A percentile compares a stretch with the other conserved stretches of the same genome.
Evolutionary conservation across 2,329 filamentous ascomycete genomes (phyloP).

Genomic region (Ophiognomonia clavigignenti-juglandacearum): DNA sequence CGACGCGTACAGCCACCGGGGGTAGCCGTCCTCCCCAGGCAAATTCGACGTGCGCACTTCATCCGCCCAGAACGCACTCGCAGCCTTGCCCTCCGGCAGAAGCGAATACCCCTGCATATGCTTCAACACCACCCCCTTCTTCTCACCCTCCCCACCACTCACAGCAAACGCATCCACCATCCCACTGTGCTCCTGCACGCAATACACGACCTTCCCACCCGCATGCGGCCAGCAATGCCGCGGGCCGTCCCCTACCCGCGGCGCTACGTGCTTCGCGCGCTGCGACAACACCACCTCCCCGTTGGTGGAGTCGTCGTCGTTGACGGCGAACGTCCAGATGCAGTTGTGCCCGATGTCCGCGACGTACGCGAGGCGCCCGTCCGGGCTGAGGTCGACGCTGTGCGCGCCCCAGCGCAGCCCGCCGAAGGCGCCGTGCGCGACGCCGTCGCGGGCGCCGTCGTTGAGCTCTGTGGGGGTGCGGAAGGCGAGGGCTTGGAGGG

Average conservation of each 20-base stretch:
- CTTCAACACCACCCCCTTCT: slow-evolving; percentile 9
- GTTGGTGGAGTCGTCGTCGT: neutral
- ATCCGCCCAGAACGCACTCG: slow-evolving; percentile 16
- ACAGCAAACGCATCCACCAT: slow-evolving; percentile 18
- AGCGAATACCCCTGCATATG: slow-evolving; percentile 15
- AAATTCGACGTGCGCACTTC: slow-evolving; percentile 17
- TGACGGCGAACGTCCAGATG: slow-evolving; percentile 16
- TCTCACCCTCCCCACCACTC: neutral
- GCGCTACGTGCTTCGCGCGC: slow-evolving; percentile 26
- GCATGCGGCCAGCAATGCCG: slow-evolving; percentile 19
- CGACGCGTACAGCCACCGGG: slow-evolving; percentile 17
- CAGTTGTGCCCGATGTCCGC: slow-evolving; percentile 19
- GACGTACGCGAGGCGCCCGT: slow-evolving; percentile 17
- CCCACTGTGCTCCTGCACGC: slow-evolving; percentile 19
- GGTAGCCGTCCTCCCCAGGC: neutral
- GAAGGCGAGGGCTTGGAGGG: too few species aligned
- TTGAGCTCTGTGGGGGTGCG: slow-evolving; percentile 9
- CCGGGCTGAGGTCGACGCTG: slow-evolving; percentile 16
- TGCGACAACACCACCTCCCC: neutral
- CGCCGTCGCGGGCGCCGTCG: slow-evolving; percentile 14
- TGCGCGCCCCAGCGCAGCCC: slow-evolving; percentile 18
- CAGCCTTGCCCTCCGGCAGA: slow-evolving; percentile 2
- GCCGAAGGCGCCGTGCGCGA: slow-evolving; percentile 17
- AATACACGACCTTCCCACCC: slow-evolving; percentile 17
- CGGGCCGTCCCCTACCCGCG: slow-evolving; percentile 16